These are phyloP conservation scores for Suillus cothurnatus DNA, from an alignment of 768 basidiomycete species.

Conservation along the genomic window DNA sequence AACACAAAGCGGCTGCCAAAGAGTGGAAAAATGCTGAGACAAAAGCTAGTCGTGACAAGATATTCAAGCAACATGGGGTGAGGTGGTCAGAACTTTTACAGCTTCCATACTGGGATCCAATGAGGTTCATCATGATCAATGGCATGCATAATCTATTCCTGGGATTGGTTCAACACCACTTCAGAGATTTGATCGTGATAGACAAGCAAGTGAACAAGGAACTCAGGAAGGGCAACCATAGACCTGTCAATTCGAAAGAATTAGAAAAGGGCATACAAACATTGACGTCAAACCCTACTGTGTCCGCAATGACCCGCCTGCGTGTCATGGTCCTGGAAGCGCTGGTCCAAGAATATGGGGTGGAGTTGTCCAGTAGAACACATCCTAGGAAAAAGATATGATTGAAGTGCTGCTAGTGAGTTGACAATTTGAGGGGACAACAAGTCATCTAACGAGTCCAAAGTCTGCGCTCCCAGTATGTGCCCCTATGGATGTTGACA, in stretches of 20 bases:
- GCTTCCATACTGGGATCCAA: slow-evolving; percentile 38
- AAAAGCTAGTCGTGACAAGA: slow-evolving; percentile 12
- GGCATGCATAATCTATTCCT: slow-evolving; percentile 40
- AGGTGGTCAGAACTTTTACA: slow-evolving; percentile 31
- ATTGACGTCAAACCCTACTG: not conserved
- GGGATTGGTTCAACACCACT: slow-evolving; percentile 16
- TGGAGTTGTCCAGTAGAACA: not conserved
- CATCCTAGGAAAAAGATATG: not conserved
- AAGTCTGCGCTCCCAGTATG: not conserved
- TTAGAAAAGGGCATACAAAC: not conserved
- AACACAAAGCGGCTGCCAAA: slow-evolving; percentile 20
- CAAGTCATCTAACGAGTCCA: too few species aligned
- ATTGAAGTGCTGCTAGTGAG: not conserved
- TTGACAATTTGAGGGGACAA: not conserved
- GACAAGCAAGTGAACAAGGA: slow-evolving; percentile 10
- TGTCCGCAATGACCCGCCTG: not conserved
- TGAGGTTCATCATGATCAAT: slow-evolving; percentile 30
- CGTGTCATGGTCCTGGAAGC: not conserved
- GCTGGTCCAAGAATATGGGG: not conserved
- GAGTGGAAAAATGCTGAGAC: slow-evolving; percentile 26
- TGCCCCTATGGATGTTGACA: not conserved
- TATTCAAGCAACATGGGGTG: slow-evolving; percentile 22
- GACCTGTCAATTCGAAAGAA: not conserved
- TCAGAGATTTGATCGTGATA: slow-evolving; percentile 13
- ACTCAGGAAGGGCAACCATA: not conserved